Percentiles rank a stretch among this genome's conserved stretches.
phyloP scores from a whole-genome alignment of 768 basidiomycete species.

The Suillus weaverae region DNA sequence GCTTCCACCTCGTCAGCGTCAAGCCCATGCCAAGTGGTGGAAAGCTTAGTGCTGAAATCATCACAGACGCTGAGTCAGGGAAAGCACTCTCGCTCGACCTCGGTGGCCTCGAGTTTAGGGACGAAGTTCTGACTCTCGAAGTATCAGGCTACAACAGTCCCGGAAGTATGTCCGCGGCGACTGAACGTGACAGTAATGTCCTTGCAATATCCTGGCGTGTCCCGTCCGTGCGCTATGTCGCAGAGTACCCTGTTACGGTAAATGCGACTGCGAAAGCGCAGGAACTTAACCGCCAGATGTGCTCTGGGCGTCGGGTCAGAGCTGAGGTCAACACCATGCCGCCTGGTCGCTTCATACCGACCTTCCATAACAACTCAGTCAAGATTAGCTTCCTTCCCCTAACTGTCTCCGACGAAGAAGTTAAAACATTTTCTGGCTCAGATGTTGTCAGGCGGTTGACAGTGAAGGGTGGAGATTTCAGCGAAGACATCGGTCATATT shows the following conservation, averaged over 20 bases:
- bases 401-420: conserved; percentile 21
- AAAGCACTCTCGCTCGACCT: conserved; percentile 42
- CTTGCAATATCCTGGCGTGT: conserved; percentile 53
- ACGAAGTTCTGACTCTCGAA: conserved; percentile 43
- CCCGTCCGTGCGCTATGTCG: conserved; percentile 49
- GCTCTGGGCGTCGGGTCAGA: conserved; percentile 46
- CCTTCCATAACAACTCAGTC: conserved; percentile 36
- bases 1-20: conserved; percentile 36
- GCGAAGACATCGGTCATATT: conserved; percentile 17
- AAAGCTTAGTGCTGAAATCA: conserved; percentile 42
- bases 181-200: conserved; percentile 34
- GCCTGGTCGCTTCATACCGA: conserved; percentile 25
- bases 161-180: conserved; percentile 43
- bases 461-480: conserved; percentile 20
- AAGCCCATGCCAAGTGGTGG: conserved; percentile 25
- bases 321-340: conserved; percentile 46
- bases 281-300: conserved; percentile 36
- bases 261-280: conserved; percentile 31
- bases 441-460: conserved; percentile 24
- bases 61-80: conserved; percentile 43
- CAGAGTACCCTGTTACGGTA: conserved; percentile 32
- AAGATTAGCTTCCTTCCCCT: conserved; percentile 45
- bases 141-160: conserved; percentile 39
- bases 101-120: conserved; percentile 49
- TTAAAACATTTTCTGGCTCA: conserved; percentile 34